Conservation (phyloP, 257 asterid genomes). For the Leptodermis oblonga region DNA sequence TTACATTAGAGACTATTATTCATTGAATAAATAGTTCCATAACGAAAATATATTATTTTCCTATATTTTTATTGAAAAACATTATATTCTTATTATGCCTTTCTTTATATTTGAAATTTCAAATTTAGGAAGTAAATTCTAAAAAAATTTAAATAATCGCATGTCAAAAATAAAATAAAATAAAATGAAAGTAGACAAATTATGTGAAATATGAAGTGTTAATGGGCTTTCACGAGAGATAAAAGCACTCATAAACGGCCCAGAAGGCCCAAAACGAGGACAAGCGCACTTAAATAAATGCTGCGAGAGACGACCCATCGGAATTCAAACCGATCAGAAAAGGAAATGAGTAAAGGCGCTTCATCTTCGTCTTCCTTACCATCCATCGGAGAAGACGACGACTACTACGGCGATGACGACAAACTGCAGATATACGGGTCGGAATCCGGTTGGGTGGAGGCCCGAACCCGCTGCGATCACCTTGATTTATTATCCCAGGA, state of each 20-base stretch:
- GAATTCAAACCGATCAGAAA: neutral
- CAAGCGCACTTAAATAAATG: neutral
- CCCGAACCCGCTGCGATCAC: slow-evolving; percentile 85
- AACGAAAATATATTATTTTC: too few relatives aligned
- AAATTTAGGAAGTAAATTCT: too few relatives aligned
- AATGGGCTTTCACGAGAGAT: neutral
- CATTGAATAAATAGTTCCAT: too few relatives aligned
- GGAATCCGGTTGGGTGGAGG: slow-evolving; percentile 87
- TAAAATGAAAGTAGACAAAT: too few relatives aligned
- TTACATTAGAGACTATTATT: too few relatives aligned
- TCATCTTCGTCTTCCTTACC: slow-evolving; percentile 40
- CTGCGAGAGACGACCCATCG: neutral
- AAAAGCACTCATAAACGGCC: neutral
- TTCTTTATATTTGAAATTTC: too few relatives aligned
- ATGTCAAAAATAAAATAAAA: too few relatives aligned
- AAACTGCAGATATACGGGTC: slow-evolving; percentile 46
- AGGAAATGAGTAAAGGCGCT: slow-evolving; percentile 40
- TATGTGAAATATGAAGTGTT: too few relatives aligned
- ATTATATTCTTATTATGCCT: too few relatives aligned
- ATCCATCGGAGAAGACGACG: slow-evolving; percentile 19
- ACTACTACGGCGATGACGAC: slow-evolving; percentile 21
- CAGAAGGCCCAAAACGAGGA: neutral
- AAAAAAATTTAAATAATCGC: too few relatives aligned
- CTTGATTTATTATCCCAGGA: slow-evolving; percentile 49
- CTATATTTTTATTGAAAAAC: too few relatives aligned